Conservation (phyloP, 805 yeast species). For the Candida qinlingensis region DNA sequence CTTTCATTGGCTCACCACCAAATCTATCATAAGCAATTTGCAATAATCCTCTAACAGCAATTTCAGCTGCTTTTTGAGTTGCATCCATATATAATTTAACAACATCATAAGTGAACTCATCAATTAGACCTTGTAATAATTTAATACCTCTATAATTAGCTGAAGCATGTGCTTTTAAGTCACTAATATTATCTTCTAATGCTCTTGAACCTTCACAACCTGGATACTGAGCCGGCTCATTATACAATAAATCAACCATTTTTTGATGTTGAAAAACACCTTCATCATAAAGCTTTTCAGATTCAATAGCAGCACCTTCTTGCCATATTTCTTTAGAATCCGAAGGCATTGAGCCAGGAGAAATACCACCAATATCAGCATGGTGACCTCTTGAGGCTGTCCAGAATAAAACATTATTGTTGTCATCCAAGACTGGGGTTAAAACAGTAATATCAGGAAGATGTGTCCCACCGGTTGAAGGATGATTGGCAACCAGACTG, state of each 20-base stretch:
- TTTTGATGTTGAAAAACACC: conserved; percentile 50
- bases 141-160: conserved; percentile 46
- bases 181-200: conserved; percentile 45
- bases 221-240: conserved; percentile 39
- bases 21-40: conserved; percentile 35
- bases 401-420: conserved; percentile 39
- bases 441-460: conserved; percentile 48
- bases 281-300: conserved; percentile 42
- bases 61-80: conserved; percentile 39
- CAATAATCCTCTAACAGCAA: conserved; percentile 34
- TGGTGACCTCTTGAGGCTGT: conserved; percentile 57
- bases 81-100: conserved; percentile 42
- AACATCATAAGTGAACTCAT: conserved; percentile 36
- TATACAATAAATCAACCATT: conserved; percentile 34
- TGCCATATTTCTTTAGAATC: conserved; percentile 44
- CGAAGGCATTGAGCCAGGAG: conserved; percentile 52
- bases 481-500: conserved; percentile 36
- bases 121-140: conserved; percentile 35
- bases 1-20: conserved; percentile 30
- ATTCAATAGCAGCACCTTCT: conserved; percentile 49
- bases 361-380: conserved; percentile 53
- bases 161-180: conserved; percentile 41
- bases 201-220: conserved; percentile 53
- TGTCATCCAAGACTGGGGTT: conserved; percentile 46
- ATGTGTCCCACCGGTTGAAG: conserved; percentile 40